These are phyloP conservation scores for Euphorbia tirucalli DNA, from an alignment of 345 rosid genomes.

Conservation along the genomic window DNA sequence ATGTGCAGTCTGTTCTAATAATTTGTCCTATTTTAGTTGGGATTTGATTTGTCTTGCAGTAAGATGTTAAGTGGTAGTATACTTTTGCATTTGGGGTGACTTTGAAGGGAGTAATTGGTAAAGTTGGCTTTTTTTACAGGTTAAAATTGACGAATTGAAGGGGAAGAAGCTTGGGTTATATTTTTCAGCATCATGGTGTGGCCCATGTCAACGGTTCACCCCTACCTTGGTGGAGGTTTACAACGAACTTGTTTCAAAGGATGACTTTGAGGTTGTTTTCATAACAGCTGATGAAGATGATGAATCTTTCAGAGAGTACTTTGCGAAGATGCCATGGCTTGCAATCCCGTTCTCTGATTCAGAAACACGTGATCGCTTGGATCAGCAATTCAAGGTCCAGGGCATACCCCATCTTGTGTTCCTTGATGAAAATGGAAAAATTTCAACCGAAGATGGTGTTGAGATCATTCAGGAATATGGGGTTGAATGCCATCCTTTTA, in stretches of 20 bases:
- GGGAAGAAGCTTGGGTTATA: conserved; percentile 78
- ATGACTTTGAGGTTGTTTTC: conserved; percentile 60
- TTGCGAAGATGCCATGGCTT: conserved; percentile 87
- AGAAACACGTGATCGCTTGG: conserved; percentile 44
- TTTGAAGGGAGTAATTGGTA: not conserved
- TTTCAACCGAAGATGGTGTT: conserved; percentile 47
- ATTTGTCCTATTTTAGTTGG: too few relatives aligned
- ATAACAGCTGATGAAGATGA: conserved; percentile 56
- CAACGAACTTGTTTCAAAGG: conserved; percentile 42
- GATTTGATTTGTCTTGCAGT: not conserved
- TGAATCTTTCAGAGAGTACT: conserved; percentile 51
- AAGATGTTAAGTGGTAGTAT: not conserved
- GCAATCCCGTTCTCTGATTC: conserved; percentile 73
- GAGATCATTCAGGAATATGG: conserved; percentile 57
- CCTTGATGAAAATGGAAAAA: conserved; percentile 56
- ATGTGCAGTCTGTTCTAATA: too few relatives aligned
- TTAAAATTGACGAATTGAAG: conserved; percentile 59
- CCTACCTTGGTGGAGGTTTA: conserved; percentile 59
- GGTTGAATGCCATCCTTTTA: conserved; percentile 65
- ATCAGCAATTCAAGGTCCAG: conserved; percentile 49
- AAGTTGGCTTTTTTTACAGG: conserved; percentile 34
- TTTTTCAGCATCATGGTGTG: conserved; percentile 87
- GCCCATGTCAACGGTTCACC: conserved; percentile 65
- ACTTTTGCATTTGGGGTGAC: not conserved
- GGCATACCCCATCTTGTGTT: conserved; percentile 76